Evolutionary conservation across 2,329 filamentous ascomycete species (phyloP).

Genomic region (Fusarium sp.): DNA sequence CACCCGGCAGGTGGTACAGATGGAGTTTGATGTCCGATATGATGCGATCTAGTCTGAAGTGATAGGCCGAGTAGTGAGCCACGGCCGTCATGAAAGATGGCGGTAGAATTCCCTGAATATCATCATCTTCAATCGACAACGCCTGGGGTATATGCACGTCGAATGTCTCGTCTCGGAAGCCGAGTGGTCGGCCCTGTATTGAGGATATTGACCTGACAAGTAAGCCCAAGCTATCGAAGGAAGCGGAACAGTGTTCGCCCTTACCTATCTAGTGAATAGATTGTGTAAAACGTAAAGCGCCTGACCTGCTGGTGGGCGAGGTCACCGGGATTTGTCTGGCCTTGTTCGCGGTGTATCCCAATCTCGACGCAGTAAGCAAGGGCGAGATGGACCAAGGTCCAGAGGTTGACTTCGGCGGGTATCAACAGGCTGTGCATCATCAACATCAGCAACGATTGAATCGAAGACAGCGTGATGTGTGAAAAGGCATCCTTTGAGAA

Average conservation of each 20-base stretch:
- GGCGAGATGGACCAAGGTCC: constrained; percentile 49
- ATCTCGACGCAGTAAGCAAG: constrained; percentile 52
- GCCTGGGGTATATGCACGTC: constrained; percentile 42
- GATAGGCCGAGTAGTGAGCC: constrained; percentile 39
- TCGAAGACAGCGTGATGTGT: constrained; percentile 45
- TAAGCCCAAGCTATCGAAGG: not conserved
- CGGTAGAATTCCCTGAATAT: not conserved
- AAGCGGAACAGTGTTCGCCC: not conserved
- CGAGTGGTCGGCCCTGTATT: constrained; percentile 51
- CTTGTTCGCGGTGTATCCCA: constrained; percentile 49
- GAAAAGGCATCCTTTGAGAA: constrained; percentile 47
- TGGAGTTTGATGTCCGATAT: constrained; percentile 40
- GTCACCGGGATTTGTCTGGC: constrained; percentile 6
- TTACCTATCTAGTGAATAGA: constrained; percentile 50
- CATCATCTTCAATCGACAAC: not conserved
- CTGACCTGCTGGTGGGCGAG: constrained; percentile 23
- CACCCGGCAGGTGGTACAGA: constrained; percentile 37
- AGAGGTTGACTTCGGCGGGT: constrained; percentile 49
- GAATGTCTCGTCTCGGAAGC: constrained; percentile 51
- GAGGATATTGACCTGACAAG: constrained; percentile 47
- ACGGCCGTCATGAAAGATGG: constrained; percentile 11
- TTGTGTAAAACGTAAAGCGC: constrained; percentile 48
- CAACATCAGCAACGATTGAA: constrained; percentile 48
- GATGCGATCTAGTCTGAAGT: constrained; percentile 42
- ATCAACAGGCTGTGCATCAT: constrained; percentile 47